phyloP scores from a whole-genome alignment of 106 monocot species.

The Dioscorea dumetorum region DNA sequence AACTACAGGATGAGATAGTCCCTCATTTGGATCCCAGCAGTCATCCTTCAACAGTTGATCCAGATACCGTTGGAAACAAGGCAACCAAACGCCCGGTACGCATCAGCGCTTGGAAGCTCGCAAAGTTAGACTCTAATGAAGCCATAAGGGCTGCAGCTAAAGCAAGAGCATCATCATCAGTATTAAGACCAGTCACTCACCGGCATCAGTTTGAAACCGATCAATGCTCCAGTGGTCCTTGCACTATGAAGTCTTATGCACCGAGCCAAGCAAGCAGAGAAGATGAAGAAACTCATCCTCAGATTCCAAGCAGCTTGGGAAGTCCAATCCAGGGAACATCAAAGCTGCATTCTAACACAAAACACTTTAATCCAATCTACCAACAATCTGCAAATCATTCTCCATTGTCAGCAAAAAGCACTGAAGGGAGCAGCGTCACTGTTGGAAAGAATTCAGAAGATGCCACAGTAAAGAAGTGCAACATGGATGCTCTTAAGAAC shows the following conservation, averaged over 20 bases:
- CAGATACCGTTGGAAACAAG: slow-evolving; percentile 29
- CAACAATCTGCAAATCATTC: slow-evolving; percentile 41
- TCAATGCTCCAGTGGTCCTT: slow-evolving; percentile 31
- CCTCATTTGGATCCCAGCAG: slow-evolving; percentile 45
- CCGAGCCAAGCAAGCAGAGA: slow-evolving; percentile 34
- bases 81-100: slow-evolving; percentile 25
- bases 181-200: slow-evolving; percentile 36
- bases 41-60: slow-evolving; percentile 49
- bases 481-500: not conserved
- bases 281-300: slow-evolving; percentile 33
- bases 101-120: slow-evolving; percentile 70
- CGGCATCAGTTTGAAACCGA: slow-evolving; percentile 21
- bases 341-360: slow-evolving; percentile 14
- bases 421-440: slow-evolving; percentile 13
- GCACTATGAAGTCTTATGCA: slow-evolving; percentile 31
- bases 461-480: not conserved
- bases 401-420: slow-evolving; percentile 18
- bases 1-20: slow-evolving; percentile 44
- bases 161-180: slow-evolving; percentile 66
- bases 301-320: slow-evolving; percentile 34
- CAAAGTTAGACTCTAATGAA: slow-evolving; percentile 46
- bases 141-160: slow-evolving; percentile 54
- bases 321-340: slow-evolving; percentile 24
- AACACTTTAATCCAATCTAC: slow-evolving; percentile 55
- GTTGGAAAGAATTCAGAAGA: not conserved